Percentiles rank a stretch among this genome's conserved stretches.
phyloP scores from a whole-genome alignment of 306 rosid genomes.

The Rosa chinensis region DNA sequence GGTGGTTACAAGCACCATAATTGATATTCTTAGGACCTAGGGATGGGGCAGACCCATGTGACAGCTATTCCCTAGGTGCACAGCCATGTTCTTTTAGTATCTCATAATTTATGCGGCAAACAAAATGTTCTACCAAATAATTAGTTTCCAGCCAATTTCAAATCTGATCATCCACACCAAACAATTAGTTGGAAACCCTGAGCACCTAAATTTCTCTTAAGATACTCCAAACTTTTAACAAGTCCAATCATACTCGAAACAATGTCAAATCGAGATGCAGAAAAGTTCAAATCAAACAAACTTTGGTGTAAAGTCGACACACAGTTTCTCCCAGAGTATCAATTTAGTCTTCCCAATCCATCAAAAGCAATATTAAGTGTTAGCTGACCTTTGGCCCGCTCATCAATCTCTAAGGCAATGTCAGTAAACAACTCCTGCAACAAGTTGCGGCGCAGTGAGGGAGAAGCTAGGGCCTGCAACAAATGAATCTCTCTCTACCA shows the following conservation, averaged over 20 bases:
- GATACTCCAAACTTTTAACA: neutral
- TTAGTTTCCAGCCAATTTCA: neutral
- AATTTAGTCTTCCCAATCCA: neutral
- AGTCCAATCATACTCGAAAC: neutral
- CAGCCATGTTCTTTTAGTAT: neutral
- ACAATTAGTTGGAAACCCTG: neutral
- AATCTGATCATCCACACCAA: neutral
- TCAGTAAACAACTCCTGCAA: constrained; percentile 96
- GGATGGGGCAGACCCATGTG: neutral
- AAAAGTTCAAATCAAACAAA: neutral
- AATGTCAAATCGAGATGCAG: neutral
- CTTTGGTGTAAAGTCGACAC: neutral
- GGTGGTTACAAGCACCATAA: neutral
- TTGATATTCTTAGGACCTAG: neutral
- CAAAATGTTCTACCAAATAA: neutral
- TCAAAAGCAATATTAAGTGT: neutral
- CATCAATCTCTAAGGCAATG: constrained; percentile 86
- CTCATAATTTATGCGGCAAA: neutral
- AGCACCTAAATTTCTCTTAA: neutral
- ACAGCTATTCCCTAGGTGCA: neutral
- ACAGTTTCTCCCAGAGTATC: neutral
- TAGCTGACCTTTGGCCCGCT: constrained; percentile 80
- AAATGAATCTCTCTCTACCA: neutral
- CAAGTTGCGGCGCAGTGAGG: constrained; percentile 83
- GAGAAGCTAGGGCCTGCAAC: constrained; percentile 75